phyloP scores from a whole-genome alignment of 176 grass and related monocot species.

The Oryza coarctata region DNA sequence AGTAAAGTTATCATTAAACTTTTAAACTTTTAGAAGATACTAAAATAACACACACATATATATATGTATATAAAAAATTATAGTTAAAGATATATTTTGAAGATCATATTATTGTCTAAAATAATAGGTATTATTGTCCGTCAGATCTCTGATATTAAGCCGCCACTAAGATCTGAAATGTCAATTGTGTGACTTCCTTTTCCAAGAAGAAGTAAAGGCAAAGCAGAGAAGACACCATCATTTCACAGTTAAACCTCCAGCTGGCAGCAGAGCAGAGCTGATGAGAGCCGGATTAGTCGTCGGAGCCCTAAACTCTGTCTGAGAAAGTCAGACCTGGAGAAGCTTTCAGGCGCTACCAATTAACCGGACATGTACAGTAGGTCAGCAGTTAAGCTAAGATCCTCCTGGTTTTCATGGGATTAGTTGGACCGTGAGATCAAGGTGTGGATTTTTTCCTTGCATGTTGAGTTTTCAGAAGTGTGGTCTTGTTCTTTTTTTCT shows the following conservation, averaged over 20 bases:
- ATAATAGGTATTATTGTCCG: too few species aligned
- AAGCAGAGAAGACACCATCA: background rate
- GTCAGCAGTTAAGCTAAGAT: background rate
- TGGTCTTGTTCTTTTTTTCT: too few species aligned
- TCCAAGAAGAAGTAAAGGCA: background rate
- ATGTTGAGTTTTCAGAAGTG: slow-evolving; percentile 11
- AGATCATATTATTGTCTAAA: too few species aligned
- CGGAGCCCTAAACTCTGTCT: background rate
- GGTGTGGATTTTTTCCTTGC: background rate
- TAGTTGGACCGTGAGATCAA: background rate
- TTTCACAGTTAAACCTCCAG: background rate
- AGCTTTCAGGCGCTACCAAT: slow-evolving; percentile 1
- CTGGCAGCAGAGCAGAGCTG: background rate
- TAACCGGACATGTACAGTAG: background rate
- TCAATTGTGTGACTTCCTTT: background rate
- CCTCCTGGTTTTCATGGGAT: background rate
- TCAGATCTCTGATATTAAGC: slow-evolving; percentile 6
- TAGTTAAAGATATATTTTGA: too few species aligned
- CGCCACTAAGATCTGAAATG: background rate
- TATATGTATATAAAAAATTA: too few species aligned
- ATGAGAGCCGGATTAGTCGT: background rate
- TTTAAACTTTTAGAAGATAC: too few species aligned
- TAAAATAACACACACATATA: too few species aligned
- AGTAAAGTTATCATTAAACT: too few species aligned
- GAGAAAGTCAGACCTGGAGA: slow-evolving; percentile 5